Evolutionary conservation across 2,329 filamentous ascomycete species (phyloP).

Genomic region (Lasiodiplodia sp.): DNA sequence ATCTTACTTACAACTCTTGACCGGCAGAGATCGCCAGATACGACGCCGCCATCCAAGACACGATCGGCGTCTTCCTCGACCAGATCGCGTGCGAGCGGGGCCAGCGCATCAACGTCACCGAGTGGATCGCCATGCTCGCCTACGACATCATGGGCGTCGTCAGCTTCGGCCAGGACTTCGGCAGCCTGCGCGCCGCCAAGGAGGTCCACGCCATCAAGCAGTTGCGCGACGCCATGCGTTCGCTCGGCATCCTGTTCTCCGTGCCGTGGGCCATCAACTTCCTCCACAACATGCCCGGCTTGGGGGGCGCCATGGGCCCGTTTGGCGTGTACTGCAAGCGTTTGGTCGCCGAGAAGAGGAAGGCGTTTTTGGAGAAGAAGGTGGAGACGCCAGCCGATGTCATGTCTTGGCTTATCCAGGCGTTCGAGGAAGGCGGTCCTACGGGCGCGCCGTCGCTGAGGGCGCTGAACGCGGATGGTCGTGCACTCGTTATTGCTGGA

Average conservation of each 20-base stretch:
- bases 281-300: background rate
- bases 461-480: constrained; percentile 8
- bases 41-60: background rate
- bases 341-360: constrained; percentile 4
- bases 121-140: constrained; percentile 48
- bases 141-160: constrained; percentile 62
- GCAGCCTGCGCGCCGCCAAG: constrained; percentile 20
- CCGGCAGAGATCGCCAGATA: constrained; percentile 9
- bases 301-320: background rate
- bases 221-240: background rate
- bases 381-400: background rate
- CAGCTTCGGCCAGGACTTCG: constrained; percentile 54
- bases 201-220: background rate
- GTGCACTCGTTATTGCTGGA: constrained; percentile 17
- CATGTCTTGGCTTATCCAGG: constrained; percentile 3
- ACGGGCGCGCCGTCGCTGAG: background rate
- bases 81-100: background rate
- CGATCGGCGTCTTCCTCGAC: constrained; percentile 15
- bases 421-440: background rate
- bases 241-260: constrained; percentile 3
- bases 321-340: background rate
- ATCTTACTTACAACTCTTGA: background rate
- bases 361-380: background rate
- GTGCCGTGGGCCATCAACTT: constrained; percentile 23
- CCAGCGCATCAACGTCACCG: constrained; percentile 16